Conservation (phyloP, 768 basidiomycete genomes). For the Royoungia palumana region DNA sequence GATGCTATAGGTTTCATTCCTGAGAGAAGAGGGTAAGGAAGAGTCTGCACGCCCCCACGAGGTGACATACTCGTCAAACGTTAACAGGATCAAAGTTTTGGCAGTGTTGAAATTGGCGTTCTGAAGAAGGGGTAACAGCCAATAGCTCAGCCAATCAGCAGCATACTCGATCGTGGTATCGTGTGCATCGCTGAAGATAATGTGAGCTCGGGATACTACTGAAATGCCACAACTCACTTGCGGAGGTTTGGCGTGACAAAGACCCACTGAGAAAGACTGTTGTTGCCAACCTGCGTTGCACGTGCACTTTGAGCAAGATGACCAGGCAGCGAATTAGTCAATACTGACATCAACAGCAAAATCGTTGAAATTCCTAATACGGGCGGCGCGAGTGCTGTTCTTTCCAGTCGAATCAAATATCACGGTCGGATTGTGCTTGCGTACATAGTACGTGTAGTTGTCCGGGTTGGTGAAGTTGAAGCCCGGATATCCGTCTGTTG, state of each 20-base stretch:
- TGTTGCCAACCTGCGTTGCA: constrained; percentile 28
- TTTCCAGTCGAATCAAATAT: constrained; percentile 50
- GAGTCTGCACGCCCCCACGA: neutral
- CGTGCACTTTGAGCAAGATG: neutral
- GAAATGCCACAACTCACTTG: constrained; percentile 15
- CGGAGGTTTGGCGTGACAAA: constrained; percentile 61
- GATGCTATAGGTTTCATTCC: constrained; percentile 30
- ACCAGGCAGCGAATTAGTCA: neutral
- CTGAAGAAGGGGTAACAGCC: constrained; percentile 49
- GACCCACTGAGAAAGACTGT: constrained; percentile 54
- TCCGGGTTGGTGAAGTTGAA: constrained; percentile 33
- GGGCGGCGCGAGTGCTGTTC: constrained; percentile 38
- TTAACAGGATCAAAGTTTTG: constrained; percentile 55
- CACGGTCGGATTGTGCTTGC: constrained; percentile 55
- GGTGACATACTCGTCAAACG: constrained; percentile 56
- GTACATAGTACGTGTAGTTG: constrained; percentile 48
- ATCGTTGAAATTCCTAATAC: constrained; percentile 60
- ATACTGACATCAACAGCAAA: constrained; percentile 49
- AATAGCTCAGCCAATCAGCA: constrained; percentile 45
- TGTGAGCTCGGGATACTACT: neutral
- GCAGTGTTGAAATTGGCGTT: constrained; percentile 52
- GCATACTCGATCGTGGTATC: constrained; percentile 54
- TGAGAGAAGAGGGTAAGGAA: neutral
- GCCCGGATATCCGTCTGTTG: constrained; percentile 44
- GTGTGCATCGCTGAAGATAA: constrained; percentile 49